Evolutionary conservation across 2,329 filamentous ascomycete genomes (phyloP).

Genomic region (Mollisia scopiformis): DNA sequence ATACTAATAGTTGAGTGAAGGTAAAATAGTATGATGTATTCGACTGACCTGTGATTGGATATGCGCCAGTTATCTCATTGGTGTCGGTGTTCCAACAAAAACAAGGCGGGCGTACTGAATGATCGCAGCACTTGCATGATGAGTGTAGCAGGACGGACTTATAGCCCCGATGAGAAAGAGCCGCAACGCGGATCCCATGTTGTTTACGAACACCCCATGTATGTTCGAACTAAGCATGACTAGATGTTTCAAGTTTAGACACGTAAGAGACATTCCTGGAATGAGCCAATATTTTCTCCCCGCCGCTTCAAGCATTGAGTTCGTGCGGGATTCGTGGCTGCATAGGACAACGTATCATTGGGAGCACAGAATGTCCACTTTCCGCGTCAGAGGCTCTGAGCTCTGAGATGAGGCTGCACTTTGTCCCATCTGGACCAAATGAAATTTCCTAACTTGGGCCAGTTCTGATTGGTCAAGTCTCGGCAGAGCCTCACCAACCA

Average conservation of each 20-base stretch:
- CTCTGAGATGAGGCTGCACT: neutral
- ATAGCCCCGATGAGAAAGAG: neutral
- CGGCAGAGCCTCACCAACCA: neutral
- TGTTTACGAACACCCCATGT: no score
- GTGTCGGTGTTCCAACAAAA: neutral
- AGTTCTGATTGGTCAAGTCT: neutral
- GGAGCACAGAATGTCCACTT: neutral
- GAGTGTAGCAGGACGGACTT: neutral
- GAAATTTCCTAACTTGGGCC: neutral
- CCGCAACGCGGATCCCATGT: neutral
- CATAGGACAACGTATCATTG: neutral
- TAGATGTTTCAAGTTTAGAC: neutral
- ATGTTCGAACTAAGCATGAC: no score
- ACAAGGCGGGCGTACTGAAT: neutral
- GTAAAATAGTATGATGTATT: neutral
- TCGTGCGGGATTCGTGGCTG: no score
- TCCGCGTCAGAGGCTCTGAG: neutral
- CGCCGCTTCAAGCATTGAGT: neutral
- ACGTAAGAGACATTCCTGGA: neutral
- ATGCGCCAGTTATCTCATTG: neutral
- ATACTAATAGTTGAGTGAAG: neutral
- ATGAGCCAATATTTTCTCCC: neutral
- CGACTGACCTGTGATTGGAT: neutral
- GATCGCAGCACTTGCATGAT: neutral
- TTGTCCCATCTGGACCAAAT: neutral